Conservation (phyloP, 148 eudicot species). For the Agrostemma githago region DNA sequence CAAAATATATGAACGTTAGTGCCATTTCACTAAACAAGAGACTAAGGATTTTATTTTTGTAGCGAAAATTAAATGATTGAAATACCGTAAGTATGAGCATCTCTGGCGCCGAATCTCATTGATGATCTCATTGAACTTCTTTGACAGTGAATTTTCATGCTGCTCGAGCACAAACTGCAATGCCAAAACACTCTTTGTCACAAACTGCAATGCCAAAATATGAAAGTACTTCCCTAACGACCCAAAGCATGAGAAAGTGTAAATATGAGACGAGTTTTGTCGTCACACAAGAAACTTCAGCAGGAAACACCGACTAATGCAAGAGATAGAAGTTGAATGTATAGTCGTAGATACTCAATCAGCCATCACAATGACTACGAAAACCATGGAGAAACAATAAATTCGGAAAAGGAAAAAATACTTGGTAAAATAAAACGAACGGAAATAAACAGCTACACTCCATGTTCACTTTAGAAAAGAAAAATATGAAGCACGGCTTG, state of each 20-base stretch:
- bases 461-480: neutral
- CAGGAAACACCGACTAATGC: too few species aligned
- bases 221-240: too few species aligned
- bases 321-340: too few species aligned
- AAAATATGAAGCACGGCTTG: neutral
- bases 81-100: slow-evolving; percentile 88
- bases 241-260: too few species aligned
- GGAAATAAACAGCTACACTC: neutral
- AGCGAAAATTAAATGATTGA: neutral
- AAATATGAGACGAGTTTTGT: too few species aligned
- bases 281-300: too few species aligned
- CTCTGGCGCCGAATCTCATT: slow-evolving; percentile 93
- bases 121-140: slow-evolving; percentile 76
- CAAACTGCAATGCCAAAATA: neutral
- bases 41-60: neutral
- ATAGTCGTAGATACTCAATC: too few species aligned
- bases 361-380: too few species aligned
- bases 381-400: too few species aligned
- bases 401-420: too few species aligned
- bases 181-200: neutral
- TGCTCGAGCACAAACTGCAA: slow-evolving; percentile 82
- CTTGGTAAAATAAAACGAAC: neutral
- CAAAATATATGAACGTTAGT: slow-evolving; percentile 15
- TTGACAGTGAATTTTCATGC: slow-evolving; percentile 70
- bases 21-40: slow-evolving; percentile 3